Evolutionary conservation across 2,329 filamentous ascomycete species (phyloP), one percentile per base, ranked within the genome.

Genomic region (Botrytis galanthina): DNA sequence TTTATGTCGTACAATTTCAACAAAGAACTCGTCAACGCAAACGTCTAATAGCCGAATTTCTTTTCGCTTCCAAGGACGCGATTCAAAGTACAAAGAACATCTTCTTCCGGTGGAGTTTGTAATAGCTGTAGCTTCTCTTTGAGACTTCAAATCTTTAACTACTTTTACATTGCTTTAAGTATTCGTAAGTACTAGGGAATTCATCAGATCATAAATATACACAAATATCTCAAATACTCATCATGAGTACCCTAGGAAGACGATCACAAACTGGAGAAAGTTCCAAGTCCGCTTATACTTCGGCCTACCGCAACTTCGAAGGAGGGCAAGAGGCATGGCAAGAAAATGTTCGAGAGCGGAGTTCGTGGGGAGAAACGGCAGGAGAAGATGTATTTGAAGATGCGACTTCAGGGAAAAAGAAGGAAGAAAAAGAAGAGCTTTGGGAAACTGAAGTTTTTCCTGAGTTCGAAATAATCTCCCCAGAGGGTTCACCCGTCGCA

Each of bases 221-320:
- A 20, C 29, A 22, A 32, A 16, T 26, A 9, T 51, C 2, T 10
- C 22, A 22, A 22, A 14, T 1, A 37, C 26, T 10, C 6, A 51
- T 54, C 14, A 68, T 68, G 64, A 68, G 64, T 54, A 68, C 64
- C 37, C 6, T 68, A 42, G 46, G 64, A 14, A 39, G 39, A 7
- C n/a, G 32, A 22, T 18, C 16, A 39, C 16, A 14, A n/a, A 26
- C 0, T 2, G 35, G 22, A 39, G 7, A 26, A 18, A 1, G 9
- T 18, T n/a, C 46, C 18, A 35, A 22, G 8, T 6, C 32, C 8
- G 32, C 22, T 54, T 16, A 35, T 20, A 18, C 7, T 20, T 37
- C 44, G 1, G 29, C 18, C 3, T n/a, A n/a, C n/a, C 29, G 6
- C 63, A 18, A 14, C 10, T n/a, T 8, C 4, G 35, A 8, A 37